Base-by-base conservation (phyloP, 2,329 filamentous ascomycete genomes). In the Microdochium paspali region DNA sequence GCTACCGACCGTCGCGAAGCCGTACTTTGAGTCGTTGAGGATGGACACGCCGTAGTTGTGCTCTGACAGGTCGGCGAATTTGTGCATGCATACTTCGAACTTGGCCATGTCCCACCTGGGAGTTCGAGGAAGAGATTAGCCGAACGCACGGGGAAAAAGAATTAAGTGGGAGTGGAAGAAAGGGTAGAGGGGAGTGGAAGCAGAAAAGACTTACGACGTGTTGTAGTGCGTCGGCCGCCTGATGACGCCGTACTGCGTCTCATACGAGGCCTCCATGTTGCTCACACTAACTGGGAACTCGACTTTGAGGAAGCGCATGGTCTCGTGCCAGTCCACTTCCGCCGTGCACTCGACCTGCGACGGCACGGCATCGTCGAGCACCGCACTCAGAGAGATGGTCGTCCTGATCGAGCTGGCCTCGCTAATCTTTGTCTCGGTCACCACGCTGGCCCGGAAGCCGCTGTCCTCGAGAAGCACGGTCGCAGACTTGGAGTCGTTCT, bases 291-390 rank as follows among this genome's bases (percentile, higher is more conserved):
- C 90, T 0, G 93, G 91, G 69, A 98, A 98, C 64, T 98, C 93
- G 45, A 97, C 91, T 73, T 98, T 98, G 61, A 98, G 78, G 74
- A 97, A 97, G 62, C 93, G 95, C 85, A 93, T 96, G 12, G 82
- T 89, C 66, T 98, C 93, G 56, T 85, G 86, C 93, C 93, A 98
- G 61, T 96, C 88, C n/a, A 97, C 87, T 55, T 94, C 88, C 46
- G 84, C 85, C 35, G 81, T 77, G 53, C 93, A 82, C 54, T 94
- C 86, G n/a, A 97, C 77, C 53, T 81, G 15, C 5, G 35, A 83
- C 0, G 84, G 85, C 28, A 79, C 77, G 28, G 80, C 71, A 35
- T 79, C 79, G 45, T 80, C 73, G 20, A 87, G 67, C 13, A 81
- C 77, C 1, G 88, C 85, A 2, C 82, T 75, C 20, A 98, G 77